Conservation (phyloP, 208 protist genomes). For the Acanthamoeba healyi region DNA sequence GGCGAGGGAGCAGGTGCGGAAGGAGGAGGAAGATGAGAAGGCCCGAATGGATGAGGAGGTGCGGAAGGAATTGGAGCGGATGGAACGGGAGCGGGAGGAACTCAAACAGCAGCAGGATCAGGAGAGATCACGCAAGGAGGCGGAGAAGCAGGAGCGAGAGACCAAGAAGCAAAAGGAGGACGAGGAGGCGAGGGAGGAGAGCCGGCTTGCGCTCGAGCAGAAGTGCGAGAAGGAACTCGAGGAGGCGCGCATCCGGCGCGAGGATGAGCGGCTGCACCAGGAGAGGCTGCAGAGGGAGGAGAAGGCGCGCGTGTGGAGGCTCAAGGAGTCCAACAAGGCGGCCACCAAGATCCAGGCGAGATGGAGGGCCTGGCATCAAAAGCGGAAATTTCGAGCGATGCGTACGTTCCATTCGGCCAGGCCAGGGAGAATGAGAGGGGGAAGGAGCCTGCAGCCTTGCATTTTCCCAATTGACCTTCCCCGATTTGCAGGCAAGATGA, state of each 20-base stretch:
- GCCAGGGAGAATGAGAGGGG: not conserved
- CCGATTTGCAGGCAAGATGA: conserved; percentile 50
- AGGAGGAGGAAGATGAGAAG: conserved; percentile 25
- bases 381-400: conserved; percentile 45
- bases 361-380: not conserved
- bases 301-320: not conserved
- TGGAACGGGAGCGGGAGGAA: not conserved
- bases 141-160: not conserved
- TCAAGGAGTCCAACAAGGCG: not conserved
- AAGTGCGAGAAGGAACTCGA: not conserved
- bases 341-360: not conserved
- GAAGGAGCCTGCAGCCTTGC: no score
- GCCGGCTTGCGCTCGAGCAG: not conserved
- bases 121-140: not conserved
- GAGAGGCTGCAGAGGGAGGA: conserved; percentile 1
- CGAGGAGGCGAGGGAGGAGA: conserved; percentile 14
- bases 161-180: not conserved
- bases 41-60: not conserved
- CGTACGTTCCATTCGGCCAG: not conserved
- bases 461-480: not conserved
- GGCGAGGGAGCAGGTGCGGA: not conserved
- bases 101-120: not conserved
- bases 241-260: not conserved
- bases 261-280: not conserved
- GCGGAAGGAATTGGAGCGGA: not conserved